These are phyloP conservation scores for Boletus pseudopeckii DNA, from an alignment of 768 basidiomycete genomes.

Conservation along the genomic window DNA sequence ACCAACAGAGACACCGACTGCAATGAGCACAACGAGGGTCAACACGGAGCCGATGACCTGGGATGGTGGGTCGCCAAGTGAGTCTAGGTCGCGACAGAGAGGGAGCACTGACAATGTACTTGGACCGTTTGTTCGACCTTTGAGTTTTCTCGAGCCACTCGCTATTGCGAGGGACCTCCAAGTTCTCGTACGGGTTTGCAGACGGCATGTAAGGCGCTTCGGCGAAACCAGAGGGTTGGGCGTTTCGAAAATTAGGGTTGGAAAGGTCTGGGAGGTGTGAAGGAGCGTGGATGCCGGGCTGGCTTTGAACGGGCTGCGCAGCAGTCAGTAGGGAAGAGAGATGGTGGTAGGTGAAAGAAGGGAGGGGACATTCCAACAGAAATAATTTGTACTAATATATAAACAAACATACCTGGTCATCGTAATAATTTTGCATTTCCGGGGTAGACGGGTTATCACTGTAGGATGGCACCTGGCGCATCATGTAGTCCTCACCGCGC, in stretches of 20 bases:
- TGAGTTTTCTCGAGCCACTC: constrained; percentile 40
- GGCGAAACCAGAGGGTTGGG: constrained; percentile 23
- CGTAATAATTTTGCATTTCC: constrained; percentile 31
- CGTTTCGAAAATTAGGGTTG: constrained; percentile 24
- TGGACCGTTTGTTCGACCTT: constrained; percentile 41
- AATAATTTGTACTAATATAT: constrained; percentile 4
- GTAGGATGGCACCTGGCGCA: constrained; percentile 25
- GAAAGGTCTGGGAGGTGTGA: constrained; percentile 23
- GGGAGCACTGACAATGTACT: constrained; percentile 49
- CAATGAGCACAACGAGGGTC: constrained; percentile 48
- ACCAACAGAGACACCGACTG: constrained; percentile 60
- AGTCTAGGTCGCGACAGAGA: neutral
- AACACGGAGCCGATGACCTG: constrained; percentile 54
- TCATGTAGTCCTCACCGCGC: constrained; percentile 24
- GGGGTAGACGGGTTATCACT: constrained; percentile 20
- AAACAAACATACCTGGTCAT: constrained; percentile 20
- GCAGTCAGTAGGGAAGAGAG: constrained; percentile 14
- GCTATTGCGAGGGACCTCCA: constrained; percentile 32
- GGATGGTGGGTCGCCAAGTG: neutral
- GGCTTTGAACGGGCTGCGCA: constrained; percentile 34
- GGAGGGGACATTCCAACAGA: neutral
- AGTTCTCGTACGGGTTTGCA: constrained; percentile 31
- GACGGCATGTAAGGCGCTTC: constrained; percentile 24
- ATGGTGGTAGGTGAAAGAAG: neutral
- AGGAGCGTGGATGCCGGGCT: constrained; percentile 36